Base-by-base conservation (phyloP, 306 rosid genomes). In the Macrotyloma uniflorum region DNA sequence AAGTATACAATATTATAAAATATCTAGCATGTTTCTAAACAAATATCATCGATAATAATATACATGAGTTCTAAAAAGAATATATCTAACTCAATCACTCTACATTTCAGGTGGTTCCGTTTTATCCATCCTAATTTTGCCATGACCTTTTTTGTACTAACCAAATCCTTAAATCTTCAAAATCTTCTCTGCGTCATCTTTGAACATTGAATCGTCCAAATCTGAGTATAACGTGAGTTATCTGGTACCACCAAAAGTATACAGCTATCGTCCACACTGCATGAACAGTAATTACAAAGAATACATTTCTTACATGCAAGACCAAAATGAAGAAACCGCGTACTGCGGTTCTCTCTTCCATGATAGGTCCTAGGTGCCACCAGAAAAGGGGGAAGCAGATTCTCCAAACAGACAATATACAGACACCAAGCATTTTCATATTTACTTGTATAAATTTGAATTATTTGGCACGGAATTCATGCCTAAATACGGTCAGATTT, bases 401-500 rank as follows among this genome's bases (percentile, higher is more conserved):
- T 82, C 67, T 54, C 78, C 83, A 43, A 35, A 45, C 51, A 62
- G 82, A 54, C 58, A 79, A 70, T 80, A 69, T 72, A 77, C 83
- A 83, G 43, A 79, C 38, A 73, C 40, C 62, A 76, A 76, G 8
- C 65, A 38, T 47, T 70, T 15, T 70, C 77, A 63, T 50, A 64
- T 67, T 74, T 53, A 63, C 69, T 76, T 7, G 64, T 11, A 73
- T 65, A 50, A 47, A 13, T 58, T 45, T 58, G 47, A 77, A 68
- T 80, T 77, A 86, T 70, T 86, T 86, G 82, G 87, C 86, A 69
- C 90, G 87, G 55, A 86, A 86, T 26, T 86, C 86, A 26, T 76
- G 84, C 67, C 85, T 79, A 51, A 86, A 83, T 62, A 83, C 30
- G 51, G 85, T 86, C 62, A 86, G 87, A 72, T 86, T 86, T 51